Evolutionary conservation across 2,329 filamentous ascomycete genomes (phyloP), one percentile per base, ranked within the genome.

Genomic region (Cladosporium oxysporum): DNA sequence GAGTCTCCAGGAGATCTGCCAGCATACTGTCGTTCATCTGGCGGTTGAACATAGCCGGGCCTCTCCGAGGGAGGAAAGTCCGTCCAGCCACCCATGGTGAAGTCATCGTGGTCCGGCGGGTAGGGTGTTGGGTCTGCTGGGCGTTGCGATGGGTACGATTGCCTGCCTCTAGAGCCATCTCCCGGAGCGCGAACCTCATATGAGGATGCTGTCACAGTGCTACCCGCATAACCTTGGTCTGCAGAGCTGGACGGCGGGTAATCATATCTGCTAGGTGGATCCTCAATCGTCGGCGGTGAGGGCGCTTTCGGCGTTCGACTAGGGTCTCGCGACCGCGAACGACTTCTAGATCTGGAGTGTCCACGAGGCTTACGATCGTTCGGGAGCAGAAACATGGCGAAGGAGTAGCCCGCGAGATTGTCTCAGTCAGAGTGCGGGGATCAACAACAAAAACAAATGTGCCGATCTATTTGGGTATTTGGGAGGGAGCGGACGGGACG

Each of bases 11-110:
- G 60, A 33, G 14, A 67, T 64, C 58, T 53, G 61, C 47, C 53
- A 57, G 44, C 37, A 69, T 66, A 68, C 55, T 69, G 62, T 67
- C 59, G 71, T 26, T 66, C 64, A 23, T 61, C 52, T 5, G 50
- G 65, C 5, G 69, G 68, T 29, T 61, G 70, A 8, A 67, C 63
- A 62, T 74, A 81, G 41, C 76, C 78, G 2, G 80, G 79, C 5
- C 80, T 74, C 67, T 83, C 76, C 61, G 81, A 71, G 14, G 79
- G 80, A 31, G 80, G 80, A 11, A 81, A 74, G 67, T 82, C 80
- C 28, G 74, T 72, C 67, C 79, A 82, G 63, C 76, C 78, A 60
- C 80, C 80, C 52, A 55, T 55, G 23, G 52, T 55, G 29, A 55
- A 55, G 68, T 75, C 75, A 8, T 65, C 68, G 60, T 72, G 65